Evolutionary conservation across 2,329 filamentous ascomycete genomes (phyloP).

Genomic region (Xylaria hypoxylon): DNA sequence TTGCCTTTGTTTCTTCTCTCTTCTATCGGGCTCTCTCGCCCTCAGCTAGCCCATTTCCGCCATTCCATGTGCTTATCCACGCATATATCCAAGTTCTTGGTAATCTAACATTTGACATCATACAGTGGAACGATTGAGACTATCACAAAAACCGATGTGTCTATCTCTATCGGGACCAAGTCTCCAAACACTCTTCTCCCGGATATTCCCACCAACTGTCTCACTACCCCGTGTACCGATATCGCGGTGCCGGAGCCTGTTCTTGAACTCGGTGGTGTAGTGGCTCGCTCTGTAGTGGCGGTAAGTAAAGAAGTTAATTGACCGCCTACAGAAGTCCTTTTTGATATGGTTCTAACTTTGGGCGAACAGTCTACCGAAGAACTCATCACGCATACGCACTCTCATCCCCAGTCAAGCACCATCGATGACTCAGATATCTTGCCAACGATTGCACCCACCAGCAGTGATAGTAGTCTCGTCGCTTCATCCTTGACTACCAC

Average conservation of each 20-base stretch:
- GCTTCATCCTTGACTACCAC: background rate
- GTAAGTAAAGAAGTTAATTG: slow-evolving; percentile 3
- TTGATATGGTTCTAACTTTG: background rate
- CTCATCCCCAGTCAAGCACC: slow-evolving; percentile 8
- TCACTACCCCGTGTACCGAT: background rate
- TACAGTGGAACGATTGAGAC: slow-evolving; percentile 25
- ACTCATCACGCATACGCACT: slow-evolving; percentile 24
- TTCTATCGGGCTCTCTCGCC: background rate
- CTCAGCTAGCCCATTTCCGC: background rate
- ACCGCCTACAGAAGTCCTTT: too few species aligned
- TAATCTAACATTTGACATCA: slow-evolving; percentile 6
- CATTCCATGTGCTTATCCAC: background rate
- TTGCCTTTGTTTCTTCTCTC: background rate
- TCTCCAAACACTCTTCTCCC: slow-evolving; percentile 1
- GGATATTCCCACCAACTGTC: background rate
- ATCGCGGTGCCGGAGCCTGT: background rate
- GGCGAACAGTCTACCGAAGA: slow-evolving; percentile 4
- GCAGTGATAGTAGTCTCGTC: background rate
- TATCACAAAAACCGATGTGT: slow-evolving; percentile 23
- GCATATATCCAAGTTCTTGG: background rate
- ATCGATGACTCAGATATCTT: slow-evolving; percentile 26
- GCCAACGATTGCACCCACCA: background rate
- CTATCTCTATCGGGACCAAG: slow-evolving; percentile 29
- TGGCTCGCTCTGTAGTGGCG: background rate
- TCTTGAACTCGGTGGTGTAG: background rate